These are phyloP conservation scores for Lasiosphaeria miniovina DNA, from an alignment of 495 filamentous ascomycete species.

Conservation along the genomic window DNA sequence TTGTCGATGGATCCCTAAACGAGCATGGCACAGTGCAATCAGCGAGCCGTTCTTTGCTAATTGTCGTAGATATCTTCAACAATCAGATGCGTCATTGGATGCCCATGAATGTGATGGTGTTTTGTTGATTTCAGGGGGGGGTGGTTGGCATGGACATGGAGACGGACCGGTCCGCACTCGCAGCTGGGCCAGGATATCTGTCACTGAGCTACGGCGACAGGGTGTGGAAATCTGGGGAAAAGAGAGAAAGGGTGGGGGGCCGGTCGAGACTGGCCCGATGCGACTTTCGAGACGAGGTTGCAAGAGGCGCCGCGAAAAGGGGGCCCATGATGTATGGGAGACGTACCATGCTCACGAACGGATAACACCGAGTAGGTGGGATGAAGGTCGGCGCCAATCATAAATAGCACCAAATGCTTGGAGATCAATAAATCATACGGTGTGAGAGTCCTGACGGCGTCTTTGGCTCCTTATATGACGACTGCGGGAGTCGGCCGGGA, in stretches of 20 bases:
- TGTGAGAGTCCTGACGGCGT: neutral
- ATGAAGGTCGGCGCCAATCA: slow-evolving; percentile 9
- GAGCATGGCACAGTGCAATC: neutral
- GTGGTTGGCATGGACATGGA: neutral
- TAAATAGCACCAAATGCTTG: slow-evolving; percentile 7
- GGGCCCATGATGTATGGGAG: neutral
- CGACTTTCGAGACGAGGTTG: neutral
- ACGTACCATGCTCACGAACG: slow-evolving; percentile 17
- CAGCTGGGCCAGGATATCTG: neutral
- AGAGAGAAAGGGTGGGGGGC: too few relatives aligned
- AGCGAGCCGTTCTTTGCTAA: neutral
- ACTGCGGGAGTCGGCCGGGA: slow-evolving; percentile 3
- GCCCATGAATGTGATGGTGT: neutral
- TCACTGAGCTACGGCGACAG: neutral
- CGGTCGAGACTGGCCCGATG: too few relatives aligned
- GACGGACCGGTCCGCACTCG: slow-evolving; percentile 21
- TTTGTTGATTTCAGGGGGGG: neutral
- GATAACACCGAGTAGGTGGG: slow-evolving; percentile 5
- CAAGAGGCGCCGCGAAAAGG: slow-evolving; percentile 1
- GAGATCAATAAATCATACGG: neutral
- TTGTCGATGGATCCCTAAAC: slow-evolving; percentile 48
- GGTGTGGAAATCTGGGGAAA: too few relatives aligned
- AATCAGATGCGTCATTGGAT: neutral
- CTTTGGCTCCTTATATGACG: slow-evolving; percentile 11
- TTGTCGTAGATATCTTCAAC: neutral